Percentiles rank a stretch among this genome's conserved stretches.
These are phyloP conservation scores for Marchantia paleacea DNA, from an alignment of 225 moss, liverwort and hornwort genomes.

Conservation along the genomic window DNA sequence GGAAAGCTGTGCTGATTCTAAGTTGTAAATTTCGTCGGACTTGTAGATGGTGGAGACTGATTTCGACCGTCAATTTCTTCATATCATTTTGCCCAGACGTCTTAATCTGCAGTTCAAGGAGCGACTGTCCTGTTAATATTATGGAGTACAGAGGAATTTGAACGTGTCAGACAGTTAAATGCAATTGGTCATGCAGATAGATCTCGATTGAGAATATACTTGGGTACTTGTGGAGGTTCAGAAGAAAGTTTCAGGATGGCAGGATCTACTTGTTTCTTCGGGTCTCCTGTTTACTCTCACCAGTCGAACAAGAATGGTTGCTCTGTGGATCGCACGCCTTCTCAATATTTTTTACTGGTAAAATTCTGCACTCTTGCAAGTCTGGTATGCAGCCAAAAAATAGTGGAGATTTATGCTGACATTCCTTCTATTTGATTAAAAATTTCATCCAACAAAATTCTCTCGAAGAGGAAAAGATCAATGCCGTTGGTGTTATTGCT, in stretches of 20 bases:
- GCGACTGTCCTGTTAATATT: too few relatives aligned
- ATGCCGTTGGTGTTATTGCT: too few relatives aligned
- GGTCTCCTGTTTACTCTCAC: neutral
- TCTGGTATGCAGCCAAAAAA: neutral
- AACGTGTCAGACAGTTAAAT: too few relatives aligned
- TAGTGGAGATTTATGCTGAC: neutral
- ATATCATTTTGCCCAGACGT: neutral
- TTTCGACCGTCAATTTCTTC: neutral
- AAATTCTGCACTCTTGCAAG: neutral
- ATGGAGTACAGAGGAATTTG: too few relatives aligned
- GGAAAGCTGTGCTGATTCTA: neutral
- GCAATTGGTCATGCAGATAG: too few relatives aligned
- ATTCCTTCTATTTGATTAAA: too few relatives aligned
- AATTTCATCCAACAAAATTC: too few relatives aligned
- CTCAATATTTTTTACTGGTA: constrained; percentile 13
- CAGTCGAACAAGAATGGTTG: neutral
- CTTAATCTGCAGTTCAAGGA: neutral
- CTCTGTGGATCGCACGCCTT: neutral
- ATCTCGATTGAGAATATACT: too few relatives aligned
- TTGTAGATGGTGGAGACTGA: too few relatives aligned
- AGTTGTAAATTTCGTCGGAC: too few relatives aligned
- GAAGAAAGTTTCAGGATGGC: constrained; percentile 5
- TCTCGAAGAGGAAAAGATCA: too few relatives aligned
- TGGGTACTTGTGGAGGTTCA: neutral
- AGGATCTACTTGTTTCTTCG: neutral